Base-by-base conservation (phyloP, 805 yeast genomes). In the Kodamaea fukazawae region DNA sequence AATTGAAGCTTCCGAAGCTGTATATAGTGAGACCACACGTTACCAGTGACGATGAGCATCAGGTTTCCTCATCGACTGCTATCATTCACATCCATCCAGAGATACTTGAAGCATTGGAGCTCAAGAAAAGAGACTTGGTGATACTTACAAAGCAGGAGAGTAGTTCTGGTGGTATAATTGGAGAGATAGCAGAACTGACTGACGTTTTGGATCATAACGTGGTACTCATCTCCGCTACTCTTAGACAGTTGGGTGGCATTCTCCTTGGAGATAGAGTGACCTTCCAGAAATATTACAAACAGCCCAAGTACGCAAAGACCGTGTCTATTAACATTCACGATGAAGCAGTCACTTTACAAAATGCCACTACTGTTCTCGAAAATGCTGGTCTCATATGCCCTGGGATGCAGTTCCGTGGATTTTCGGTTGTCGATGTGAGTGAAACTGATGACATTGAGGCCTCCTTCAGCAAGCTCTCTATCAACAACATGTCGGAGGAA, bases 381-480 rank as follows among this genome's bases (percentile, higher is more conserved):
- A 82, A 81, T 17, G 63, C 74, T 22, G 89, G 90, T 0, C 53
- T 86, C 7, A 46, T 84, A 1, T 75, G 76, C 53, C 82, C 88
- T 1, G 83, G 83, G 6, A 62, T 74, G 63, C 43, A 48, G 60
- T 56, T 44, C n/a, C 23, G 28, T 11, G 34, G 32, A 2, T 46
- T 51, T 2, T 46, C 50, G 45, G 55, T 36, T 45, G 46, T n/a
- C 45, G 45, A 42, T 17, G 31, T 47, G 10, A 47, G 58, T n/a
- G 63, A 58, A 1, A 40, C 67, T 9, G 34, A 34, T 25, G 38
- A 34, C 10, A 60, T 77, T 0, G 74, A 70, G 32, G 32, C 39
- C 9, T 43, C 60, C 3, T 39, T 79, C 15, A 51, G 63, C 2
- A 58, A 57, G 2, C 53, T 77, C 33, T 44, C 58, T 1, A 38